Conservation (phyloP, 768 basidiomycete genomes). For the Termitomyces sp. region DNA sequence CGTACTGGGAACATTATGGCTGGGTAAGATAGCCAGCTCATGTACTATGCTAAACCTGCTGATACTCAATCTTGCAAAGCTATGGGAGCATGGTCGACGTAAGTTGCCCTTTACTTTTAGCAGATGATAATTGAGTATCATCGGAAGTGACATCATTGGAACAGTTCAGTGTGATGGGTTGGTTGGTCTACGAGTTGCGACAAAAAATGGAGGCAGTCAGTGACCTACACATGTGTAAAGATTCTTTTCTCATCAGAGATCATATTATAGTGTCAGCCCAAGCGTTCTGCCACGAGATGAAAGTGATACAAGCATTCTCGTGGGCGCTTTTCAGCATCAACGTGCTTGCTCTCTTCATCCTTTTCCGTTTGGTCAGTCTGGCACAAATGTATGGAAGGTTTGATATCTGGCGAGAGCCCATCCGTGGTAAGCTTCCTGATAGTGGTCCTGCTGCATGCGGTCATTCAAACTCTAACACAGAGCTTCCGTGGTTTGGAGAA, state of each 20-base stretch:
- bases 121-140: background rate
- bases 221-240: conserved; percentile 1
- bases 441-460: background rate
- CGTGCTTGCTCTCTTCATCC: conserved; percentile 45
- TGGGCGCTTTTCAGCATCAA: conserved; percentile 61
- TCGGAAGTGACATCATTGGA: conserved; percentile 64
- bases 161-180: conserved; percentile 52
- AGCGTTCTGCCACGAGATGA: conserved; percentile 74
- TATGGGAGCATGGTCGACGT: conserved; percentile 75
- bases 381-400: conserved; percentile 51
- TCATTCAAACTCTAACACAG: conserved; percentile 20
- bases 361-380: conserved; percentile 50
- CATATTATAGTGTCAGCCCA: conserved; percentile 42
- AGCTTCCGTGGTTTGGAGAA: conserved; percentile 77
- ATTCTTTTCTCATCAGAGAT: conserved; percentile 2
- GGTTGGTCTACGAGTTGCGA: conserved; percentile 35
- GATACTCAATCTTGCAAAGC: conserved; percentile 33
- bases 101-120: conserved; percentile 18
- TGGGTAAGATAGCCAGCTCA: conserved; percentile 39
- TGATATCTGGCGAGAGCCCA: conserved; percentile 55
- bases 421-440: conserved; percentile 32
- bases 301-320: conserved; percentile 72
- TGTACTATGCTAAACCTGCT: conserved; percentile 3
- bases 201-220: conserved; percentile 55
- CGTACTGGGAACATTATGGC: conserved; percentile 60